Evolutionary conservation across 2,329 filamentous ascomycete genomes (phyloP).

Genomic region (Westerdykella aurantiaca): DNA sequence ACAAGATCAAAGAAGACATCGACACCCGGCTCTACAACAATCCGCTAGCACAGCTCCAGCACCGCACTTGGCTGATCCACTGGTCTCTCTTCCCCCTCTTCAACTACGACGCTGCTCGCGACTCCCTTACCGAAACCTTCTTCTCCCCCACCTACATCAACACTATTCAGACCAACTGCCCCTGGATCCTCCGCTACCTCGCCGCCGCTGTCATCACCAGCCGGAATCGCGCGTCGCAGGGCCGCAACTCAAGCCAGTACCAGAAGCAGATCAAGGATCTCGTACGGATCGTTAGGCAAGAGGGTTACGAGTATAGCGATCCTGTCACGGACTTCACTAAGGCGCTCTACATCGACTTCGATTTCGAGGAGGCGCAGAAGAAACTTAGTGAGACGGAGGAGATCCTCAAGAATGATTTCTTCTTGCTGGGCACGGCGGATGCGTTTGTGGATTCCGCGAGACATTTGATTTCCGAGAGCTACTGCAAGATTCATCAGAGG

Average conservation of each 20-base stretch:
- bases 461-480: slow-evolving; percentile 96
- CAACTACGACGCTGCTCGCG: slow-evolving; percentile 89
- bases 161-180: slow-evolving; percentile 96
- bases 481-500: slow-evolving; percentile 99
- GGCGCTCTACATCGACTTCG: slow-evolving; percentile 91
- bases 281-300: slow-evolving; percentile 90
- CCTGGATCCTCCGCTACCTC: slow-evolving; percentile 93
- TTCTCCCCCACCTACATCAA: slow-evolving; percentile 98
- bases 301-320: slow-evolving; percentile 95
- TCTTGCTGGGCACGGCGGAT: slow-evolving; percentile 78
- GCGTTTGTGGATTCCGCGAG: slow-evolving; percentile 88
- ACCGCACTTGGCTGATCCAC: slow-evolving; percentile 96
- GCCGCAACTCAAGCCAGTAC: slow-evolving; percentile 77
- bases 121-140: slow-evolving; percentile 89
- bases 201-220: slow-evolving; percentile 93
- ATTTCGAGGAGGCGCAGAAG: slow-evolving; percentile 93
- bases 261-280: slow-evolving; percentile 99
- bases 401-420: slow-evolving; percentile 90
- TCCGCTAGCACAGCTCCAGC: slow-evolving; percentile 87
- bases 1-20: slow-evolving; percentile 65
- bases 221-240: slow-evolving; percentile 54
- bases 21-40: slow-evolving; percentile 95
- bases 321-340: slow-evolving; percentile 95
- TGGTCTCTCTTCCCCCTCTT: slow-evolving; percentile 99
- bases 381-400: slow-evolving; percentile 83